These are phyloP conservation scores for Eucalyptus erythrocorys DNA, from an alignment of 345 rosid genomes.

Conservation along the genomic window DNA sequence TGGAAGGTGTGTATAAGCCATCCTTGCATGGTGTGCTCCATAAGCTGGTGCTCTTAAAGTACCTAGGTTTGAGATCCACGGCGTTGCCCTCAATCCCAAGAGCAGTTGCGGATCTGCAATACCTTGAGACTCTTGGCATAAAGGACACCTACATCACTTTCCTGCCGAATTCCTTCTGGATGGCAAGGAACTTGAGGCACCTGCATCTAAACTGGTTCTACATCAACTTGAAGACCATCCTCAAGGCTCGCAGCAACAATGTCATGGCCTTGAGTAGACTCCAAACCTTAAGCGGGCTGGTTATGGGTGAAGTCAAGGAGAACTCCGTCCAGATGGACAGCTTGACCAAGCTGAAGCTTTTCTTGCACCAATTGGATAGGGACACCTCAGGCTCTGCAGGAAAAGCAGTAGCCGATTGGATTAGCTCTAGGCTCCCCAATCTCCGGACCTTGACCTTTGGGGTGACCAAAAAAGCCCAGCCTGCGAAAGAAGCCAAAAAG, in stretches of 20 bases:
- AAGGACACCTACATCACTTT: not conserved
- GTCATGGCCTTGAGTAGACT: not conserved
- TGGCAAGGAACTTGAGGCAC: not conserved
- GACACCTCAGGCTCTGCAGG: not conserved
- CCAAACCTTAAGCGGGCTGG: not conserved
- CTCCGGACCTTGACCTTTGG: not conserved
- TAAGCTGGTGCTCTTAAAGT: not conserved
- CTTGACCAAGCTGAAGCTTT: not conserved
- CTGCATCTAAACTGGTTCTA: not conserved
- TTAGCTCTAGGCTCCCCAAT: not conserved
- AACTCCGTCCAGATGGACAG: not conserved
- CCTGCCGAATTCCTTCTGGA: not conserved
- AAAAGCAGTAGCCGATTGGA: not conserved
- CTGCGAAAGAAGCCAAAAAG: not conserved
- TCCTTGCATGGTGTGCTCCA: not conserved
- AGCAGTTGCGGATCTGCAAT: not conserved
- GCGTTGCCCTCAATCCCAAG: not conserved
- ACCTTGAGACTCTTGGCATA: not conserved
- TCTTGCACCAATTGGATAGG: not conserved
- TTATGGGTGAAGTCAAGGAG: not conserved
- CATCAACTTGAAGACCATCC: not conserved
- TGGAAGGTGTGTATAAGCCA: slow-evolving; percentile 7
- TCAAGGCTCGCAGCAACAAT: not conserved
- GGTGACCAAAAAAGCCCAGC: not conserved
- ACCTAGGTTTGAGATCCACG: not conserved